Conservation (phyloP, 2,329 filamentous ascomycete genomes). For the Neofusicoccum parvum region DNA sequence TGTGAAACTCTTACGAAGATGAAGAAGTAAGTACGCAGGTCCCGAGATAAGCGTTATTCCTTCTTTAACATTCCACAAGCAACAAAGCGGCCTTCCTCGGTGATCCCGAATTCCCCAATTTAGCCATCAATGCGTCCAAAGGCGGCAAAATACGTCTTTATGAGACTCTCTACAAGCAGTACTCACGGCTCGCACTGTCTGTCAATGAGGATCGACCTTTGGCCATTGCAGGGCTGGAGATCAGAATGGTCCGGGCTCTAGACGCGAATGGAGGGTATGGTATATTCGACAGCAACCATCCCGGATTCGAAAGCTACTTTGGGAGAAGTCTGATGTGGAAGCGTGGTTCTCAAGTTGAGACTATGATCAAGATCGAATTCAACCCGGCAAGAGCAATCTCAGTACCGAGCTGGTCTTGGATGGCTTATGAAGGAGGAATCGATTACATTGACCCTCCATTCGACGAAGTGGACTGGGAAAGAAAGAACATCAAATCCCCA, state of each 20-base stretch:
- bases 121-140: neutral
- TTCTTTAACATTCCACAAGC: neutral
- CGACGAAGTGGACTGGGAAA: constrained; percentile 1
- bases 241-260: constrained; percentile 29
- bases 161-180: neutral
- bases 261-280: constrained; percentile 33
- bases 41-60: neutral
- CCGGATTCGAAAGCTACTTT: neutral
- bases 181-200: neutral
- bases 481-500: neutral
- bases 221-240: constrained; percentile 38
- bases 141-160: neutral
- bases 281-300: constrained; percentile 30
- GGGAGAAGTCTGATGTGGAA: neutral
- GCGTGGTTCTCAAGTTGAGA: neutral
- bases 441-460: constrained; percentile 16
- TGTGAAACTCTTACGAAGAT: constrained; percentile 28
- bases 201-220: constrained; percentile 31
- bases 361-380: neutral
- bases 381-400: neutral
- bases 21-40: constrained; percentile 27
- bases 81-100: neutral
- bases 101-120: neutral
- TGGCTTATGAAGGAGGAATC: constrained; percentile 22
- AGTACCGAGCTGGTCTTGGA: neutral